Base-by-base conservation (phyloP, 768 basidiomycete species). In the Mycena leptocephala region DNA sequence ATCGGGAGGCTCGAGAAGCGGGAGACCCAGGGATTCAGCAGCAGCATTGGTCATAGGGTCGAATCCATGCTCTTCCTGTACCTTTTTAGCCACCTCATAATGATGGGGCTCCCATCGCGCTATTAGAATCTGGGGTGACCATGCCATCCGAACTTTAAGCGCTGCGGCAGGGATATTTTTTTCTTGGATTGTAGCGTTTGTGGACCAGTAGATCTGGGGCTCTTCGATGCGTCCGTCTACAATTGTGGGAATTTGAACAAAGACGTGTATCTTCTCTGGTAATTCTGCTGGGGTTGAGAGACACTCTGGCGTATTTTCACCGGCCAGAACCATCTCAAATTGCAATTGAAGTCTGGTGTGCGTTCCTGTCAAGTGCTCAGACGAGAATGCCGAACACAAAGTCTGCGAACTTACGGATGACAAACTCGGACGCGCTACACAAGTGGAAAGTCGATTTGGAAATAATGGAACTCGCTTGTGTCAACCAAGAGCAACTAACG, bases 161-260 rank as follows among this genome's bases (percentile, higher is more conserved):
- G 26, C 18, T 55, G 35, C 55, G 35, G 35, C 28, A 3, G 51
- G 53, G 41, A 58, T 69, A n/a, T n/a, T n/a, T n/a, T n/a, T n/a
- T n/a, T n/a, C n/a, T n/a, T n/a, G n/a, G n/a, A n/a, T n/a, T 8
- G 13, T 20, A 41, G 67, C 11, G n/a, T 58, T 16, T 16, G 39
- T 58, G 24, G 67, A 69, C 67, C 67, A 69, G 30, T 43, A 69
- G 22, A 58, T 41, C 18, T 18, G 53, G 3, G 67, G 67, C 39
- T 69, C 67, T 2, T 13, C 5, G 2, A 43, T 58, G 2, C 24
- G 53, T 14, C 67, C 55, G 13, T 18, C 4, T 3, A 20, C 53
- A 28, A 69, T n/a, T 14, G 32, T 58, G 0, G 67, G 67, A 2
- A 69, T 20, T 26, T 69, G 46, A n/a, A 69, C 53, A 26, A 58